phyloP scores from a whole-genome alignment of 75 land plant genomes.

The Sequoiadendron giganteum region DNA sequence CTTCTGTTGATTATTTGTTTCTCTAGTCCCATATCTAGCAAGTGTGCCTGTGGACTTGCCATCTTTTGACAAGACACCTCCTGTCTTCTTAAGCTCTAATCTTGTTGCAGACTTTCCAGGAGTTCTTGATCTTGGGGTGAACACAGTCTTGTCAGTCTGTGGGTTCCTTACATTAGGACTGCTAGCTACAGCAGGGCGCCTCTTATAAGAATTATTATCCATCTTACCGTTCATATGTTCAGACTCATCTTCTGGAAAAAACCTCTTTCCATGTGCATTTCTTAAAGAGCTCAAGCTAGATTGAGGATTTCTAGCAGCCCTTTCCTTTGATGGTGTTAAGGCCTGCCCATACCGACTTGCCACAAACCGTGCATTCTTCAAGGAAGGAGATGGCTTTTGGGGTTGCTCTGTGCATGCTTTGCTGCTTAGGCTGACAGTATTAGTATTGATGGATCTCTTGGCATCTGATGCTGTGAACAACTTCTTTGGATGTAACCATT shows the following conservation, averaged over 20 bases:
- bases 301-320: background rate
- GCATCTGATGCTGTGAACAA: background rate
- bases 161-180: background rate
- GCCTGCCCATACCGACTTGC: background rate
- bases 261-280: constrained; percentile 1
- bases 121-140: background rate
- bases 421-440: background rate
- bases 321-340: background rate
- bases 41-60: background rate
- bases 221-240: background rate
- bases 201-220: background rate
- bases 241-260: background rate
- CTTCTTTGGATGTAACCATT: background rate
- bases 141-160: background rate
- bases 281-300: constrained; percentile 8
- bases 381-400: constrained; percentile 6
- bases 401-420: background rate
- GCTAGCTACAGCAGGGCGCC: background rate
- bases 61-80: background rate
- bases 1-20: background rate
- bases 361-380: background rate
- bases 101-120: background rate
- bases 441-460: constrained; percentile 4
- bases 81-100: constrained; percentile 9
- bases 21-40: background rate